Conservation (phyloP, 2,329 filamentous ascomycete genomes). For the Gaeumannomyces sp. region DNA sequence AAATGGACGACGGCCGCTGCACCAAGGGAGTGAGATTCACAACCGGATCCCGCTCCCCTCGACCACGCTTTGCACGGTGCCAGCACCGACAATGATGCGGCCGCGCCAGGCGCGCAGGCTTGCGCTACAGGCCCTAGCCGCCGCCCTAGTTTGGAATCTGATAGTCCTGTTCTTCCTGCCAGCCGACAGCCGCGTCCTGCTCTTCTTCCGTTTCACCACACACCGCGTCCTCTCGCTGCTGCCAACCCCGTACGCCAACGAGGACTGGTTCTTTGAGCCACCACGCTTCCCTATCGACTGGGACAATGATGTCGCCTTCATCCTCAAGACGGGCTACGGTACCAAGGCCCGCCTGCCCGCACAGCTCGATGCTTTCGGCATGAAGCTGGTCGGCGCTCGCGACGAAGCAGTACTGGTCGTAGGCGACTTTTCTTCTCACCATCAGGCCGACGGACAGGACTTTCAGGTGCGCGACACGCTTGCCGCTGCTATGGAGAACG, state of each 20-base stretch:
- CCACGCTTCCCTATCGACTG: slow-evolving; percentile 36
- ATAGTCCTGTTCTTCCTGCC: slow-evolving; percentile 21
- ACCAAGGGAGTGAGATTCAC: not conserved
- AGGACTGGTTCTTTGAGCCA: slow-evolving; percentile 33
- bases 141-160: slow-evolving; percentile 14
- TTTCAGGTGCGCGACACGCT: slow-evolving; percentile 36
- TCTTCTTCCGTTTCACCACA: slow-evolving; percentile 21
- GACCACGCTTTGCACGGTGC: not conserved
- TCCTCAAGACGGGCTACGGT: slow-evolving; percentile 52
- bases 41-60: not conserved
- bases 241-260: slow-evolving; percentile 24
- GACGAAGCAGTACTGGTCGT: slow-evolving; percentile 40
- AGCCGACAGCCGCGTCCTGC: slow-evolving; percentile 23
- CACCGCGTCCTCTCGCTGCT: slow-evolving; percentile 22
- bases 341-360: slow-evolving; percentile 41
- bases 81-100: not conserved
- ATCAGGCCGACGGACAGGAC: slow-evolving; percentile 18
- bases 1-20: not conserved
- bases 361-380: slow-evolving; percentile 39
- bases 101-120: slow-evolving; percentile 12
- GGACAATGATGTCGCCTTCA: slow-evolving; percentile 39
- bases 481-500: slow-evolving; percentile 21
- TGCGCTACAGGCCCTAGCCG: slow-evolving; percentile 9
- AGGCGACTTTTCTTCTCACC: slow-evolving; percentile 36
- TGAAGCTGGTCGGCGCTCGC: slow-evolving; percentile 25